phyloP scores from a whole-genome alignment of 352 stramenopile genomes.

The Phytophthora citrophthora region DNA sequence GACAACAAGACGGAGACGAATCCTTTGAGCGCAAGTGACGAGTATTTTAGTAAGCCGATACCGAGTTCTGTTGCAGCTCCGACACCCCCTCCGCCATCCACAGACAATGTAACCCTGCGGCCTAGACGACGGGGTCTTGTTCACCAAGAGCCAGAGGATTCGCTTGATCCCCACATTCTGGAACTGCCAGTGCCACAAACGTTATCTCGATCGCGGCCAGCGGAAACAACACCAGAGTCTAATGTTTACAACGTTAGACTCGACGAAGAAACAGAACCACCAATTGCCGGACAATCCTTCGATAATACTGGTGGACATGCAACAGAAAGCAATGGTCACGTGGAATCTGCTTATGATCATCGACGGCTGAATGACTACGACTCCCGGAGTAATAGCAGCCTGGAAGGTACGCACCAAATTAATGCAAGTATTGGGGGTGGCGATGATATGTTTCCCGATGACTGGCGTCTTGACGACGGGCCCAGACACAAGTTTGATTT shows the following conservation, averaged over 20 bases:
- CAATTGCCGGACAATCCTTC: slow-evolving; percentile 3
- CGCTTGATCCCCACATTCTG: background rate
- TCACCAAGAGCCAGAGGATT: slow-evolving; percentile 18
- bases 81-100: slow-evolving; percentile 28
- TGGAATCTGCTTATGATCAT: slow-evolving; percentile 9
- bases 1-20: slow-evolving; percentile 18
- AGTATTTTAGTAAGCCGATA: slow-evolving; percentile 50
- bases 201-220: background rate
- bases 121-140: slow-evolving; percentile 17
- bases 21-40: slow-evolving; percentile 33
- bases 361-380: slow-evolving; percentile 6
- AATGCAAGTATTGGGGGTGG: background rate
- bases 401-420: background rate
- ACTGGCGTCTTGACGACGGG: slow-evolving; percentile 24
- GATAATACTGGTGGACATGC: background rate
- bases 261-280: background rate
- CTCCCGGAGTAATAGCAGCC: background rate
- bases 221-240: slow-evolving; percentile 2
- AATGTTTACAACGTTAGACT: background rate
- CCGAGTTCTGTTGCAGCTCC: slow-evolving; percentile 32
- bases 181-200: background rate
- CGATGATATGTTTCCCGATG: slow-evolving; percentile 3
- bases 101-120: slow-evolving; percentile 45
- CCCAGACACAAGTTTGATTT: slow-evolving; percentile 13
- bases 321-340: slow-evolving; percentile 15